A percentile compares a stretch with the other conserved stretches of the same genome.
These are phyloP conservation scores for Tetrapisispora iriomotensis DNA, from an alignment of 805 yeast genomes.

Conservation along the genomic window DNA sequence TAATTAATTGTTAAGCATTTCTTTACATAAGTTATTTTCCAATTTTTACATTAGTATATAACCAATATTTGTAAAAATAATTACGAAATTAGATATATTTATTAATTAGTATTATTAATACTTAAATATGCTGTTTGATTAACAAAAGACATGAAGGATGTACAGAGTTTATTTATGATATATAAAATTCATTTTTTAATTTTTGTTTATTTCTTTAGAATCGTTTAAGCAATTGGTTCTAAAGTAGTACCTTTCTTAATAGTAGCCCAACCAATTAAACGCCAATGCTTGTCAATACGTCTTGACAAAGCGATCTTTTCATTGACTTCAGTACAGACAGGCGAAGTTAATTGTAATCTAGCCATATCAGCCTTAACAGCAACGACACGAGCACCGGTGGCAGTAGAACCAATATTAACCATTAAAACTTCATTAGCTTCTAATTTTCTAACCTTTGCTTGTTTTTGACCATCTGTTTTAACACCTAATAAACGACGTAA, in stretches of 20 bases:
- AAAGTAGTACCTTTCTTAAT: slow-evolving; percentile 87
- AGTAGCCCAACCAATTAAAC: slow-evolving; percentile 99
- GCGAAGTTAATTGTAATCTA: slow-evolving; percentile 88
- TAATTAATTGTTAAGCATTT: no score
- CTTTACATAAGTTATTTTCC: no score
- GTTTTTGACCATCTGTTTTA: slow-evolving; percentile 94
- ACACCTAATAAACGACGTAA: slow-evolving; percentile 96
- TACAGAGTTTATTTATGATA: neutral
- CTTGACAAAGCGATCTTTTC: slow-evolving; percentile 98
- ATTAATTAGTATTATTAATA: slow-evolving; percentile 7
- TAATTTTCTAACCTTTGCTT: slow-evolving; percentile 91
- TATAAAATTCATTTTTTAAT: neutral
- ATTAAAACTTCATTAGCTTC: slow-evolving; percentile 91
- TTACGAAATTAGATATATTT: neutral
- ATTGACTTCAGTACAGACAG: slow-evolving; percentile 96
- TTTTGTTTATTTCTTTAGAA: slow-evolving; percentile 1
- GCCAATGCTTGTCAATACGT: slow-evolving; percentile 99
- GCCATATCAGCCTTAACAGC: slow-evolving; percentile 99
- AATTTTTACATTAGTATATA: no score
- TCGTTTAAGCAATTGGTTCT: slow-evolving; percentile 48
- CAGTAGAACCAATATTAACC: slow-evolving; percentile 99
- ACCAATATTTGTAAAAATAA: no score
- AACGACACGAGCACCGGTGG: slow-evolving; percentile 97
- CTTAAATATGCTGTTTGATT: slow-evolving; percentile 10
- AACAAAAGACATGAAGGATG: slow-evolving; percentile 5